Evolutionary conservation across 2,329 filamentous ascomycete genomes (phyloP), one percentile per base, ranked within the genome.

Genomic region (Pseudogymnoascus sp.): DNA sequence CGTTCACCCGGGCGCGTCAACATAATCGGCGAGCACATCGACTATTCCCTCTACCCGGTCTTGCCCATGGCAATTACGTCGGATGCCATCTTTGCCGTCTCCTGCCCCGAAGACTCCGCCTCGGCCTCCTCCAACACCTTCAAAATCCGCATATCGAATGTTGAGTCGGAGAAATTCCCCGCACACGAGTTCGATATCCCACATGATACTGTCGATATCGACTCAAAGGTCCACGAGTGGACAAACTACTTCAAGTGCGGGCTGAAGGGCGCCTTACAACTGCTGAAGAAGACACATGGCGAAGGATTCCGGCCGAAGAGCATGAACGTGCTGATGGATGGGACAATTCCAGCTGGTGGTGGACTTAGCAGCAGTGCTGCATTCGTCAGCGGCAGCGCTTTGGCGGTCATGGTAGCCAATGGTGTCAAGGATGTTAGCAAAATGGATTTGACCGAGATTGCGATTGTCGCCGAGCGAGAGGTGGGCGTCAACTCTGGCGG

Each of bases 1-100:
- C 87, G 94, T 65, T 96, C 92, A 61, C 94, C 94, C 1, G 94
- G 94, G 63, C 85, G 94, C 67, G 94, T 99, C 67, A 97, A 97
- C 78, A 94, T 99, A 71, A 97, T 99, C 72, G 94, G 94, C 74
- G 94, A 99, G 81, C 94, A 99, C 78, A 96, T 99, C 70, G 94
- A 99, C 78, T 99, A 99, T 78, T 96, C 91, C 12, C 84, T 99
- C 18, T 99, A 97, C 79, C 87, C 94, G 68, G 92, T 97, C 63
- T 81, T 99, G 22, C 94, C 94, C 59, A 97, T 97, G 85, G 94
- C 93, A 64, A 91, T 97, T 67, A 91, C 89, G 5, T 89, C 91
- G 64, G 94, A 99, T 74, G 88, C 91, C 62, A 82, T 99, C 63
- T 83, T 99, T 70, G 94, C 93, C 59, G 89, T 97, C 37, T 82